Evolutionary conservation across 106 monocot species (phyloP), one percentile per base, ranked within the genome.

Genomic region (Dendrobium nobile): DNA sequence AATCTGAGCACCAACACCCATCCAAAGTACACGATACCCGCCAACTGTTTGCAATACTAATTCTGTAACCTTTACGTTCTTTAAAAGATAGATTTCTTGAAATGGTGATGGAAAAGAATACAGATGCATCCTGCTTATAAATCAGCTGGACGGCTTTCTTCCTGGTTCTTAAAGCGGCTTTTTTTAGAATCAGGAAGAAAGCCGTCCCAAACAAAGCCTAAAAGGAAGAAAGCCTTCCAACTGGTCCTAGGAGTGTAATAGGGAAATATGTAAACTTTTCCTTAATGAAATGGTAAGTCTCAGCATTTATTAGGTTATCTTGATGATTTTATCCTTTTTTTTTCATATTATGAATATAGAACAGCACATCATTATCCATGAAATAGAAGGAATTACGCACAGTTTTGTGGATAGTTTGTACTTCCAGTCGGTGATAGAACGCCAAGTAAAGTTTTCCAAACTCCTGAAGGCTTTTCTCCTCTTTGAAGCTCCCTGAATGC

Each of bases 1-100:
- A 83, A 96, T 86, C 79, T 96, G 96, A 80, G 96, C 93, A 77
- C 96, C 96, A 41, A 96, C 91, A 78, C 96, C 96, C 41, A 88
- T 96, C 96, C 96, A 96, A 22, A 96, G 77, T 13, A 90, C 31
- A 13, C 93, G 85, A 77, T 87, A 96, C 19, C 91, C 75, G 81
- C 88, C 89, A 58, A 91, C 96, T 93, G 84, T 80, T 70, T 78
- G 31, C 18, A 67, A 40, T 65, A 24, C 22, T 24, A 65, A 11
- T 65, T 65, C 26, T 22, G 64, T 65, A 4, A 65, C 0, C n/a
- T 0, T 37, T 65, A 37, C 13, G 15, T 13, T 70, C 22, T 65
- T 37, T 70, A 37, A 15, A 7, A 61, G n/a, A 70, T 70, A 2
- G n/a, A 20, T 65, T 24, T 65, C 24, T 65, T 65, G 26, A 65